Conservation (phyloP, 208 protist genomes). For the Phytomonas francai region DNA sequence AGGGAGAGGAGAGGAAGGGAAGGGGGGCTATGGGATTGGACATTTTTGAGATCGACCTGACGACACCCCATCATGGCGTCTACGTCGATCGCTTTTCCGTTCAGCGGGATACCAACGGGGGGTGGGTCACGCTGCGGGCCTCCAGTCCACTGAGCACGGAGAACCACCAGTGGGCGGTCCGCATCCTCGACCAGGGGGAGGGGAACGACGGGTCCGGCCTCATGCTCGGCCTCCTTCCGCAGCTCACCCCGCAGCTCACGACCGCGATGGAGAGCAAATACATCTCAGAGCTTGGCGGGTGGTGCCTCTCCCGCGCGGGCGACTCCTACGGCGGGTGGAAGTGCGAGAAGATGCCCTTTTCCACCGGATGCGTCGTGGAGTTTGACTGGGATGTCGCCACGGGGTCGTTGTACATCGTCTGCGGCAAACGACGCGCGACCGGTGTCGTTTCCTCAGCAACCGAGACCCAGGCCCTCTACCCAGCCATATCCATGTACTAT, state of each 20-base stretch:
- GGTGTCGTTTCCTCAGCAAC: slow-evolving; percentile 68
- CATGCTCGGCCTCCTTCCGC: slow-evolving; percentile 85
- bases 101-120: slow-evolving; percentile 81
- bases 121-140: slow-evolving; percentile 86
- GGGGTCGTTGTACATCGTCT: slow-evolving; percentile 77
- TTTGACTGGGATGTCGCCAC: slow-evolving; percentile 79
- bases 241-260: slow-evolving; percentile 33
- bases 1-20: neutral
- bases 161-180: slow-evolving; percentile 84
- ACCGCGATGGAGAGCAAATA: slow-evolving; percentile 77
- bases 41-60: slow-evolving; percentile 72
- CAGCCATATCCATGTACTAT: slow-evolving; percentile 89
- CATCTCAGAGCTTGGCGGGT: slow-evolving; percentile 86
- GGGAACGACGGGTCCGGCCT: slow-evolving; percentile 80
- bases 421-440: slow-evolving; percentile 57
- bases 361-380: slow-evolving; percentile 83
- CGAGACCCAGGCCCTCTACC: slow-evolving; percentile 68
- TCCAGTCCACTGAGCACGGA: slow-evolving; percentile 47
- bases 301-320: slow-evolving; percentile 83
- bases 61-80: slow-evolving; percentile 80
- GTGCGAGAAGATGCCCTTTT: slow-evolving; percentile 80
- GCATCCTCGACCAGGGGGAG: slow-evolving; percentile 85
- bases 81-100: slow-evolving; percentile 52
- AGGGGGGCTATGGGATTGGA: slow-evolving; percentile 62
- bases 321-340: slow-evolving; percentile 87